phyloP scores from a whole-genome alignment of 805 yeast genomes.

The Lachancea nothofagi region DNA sequence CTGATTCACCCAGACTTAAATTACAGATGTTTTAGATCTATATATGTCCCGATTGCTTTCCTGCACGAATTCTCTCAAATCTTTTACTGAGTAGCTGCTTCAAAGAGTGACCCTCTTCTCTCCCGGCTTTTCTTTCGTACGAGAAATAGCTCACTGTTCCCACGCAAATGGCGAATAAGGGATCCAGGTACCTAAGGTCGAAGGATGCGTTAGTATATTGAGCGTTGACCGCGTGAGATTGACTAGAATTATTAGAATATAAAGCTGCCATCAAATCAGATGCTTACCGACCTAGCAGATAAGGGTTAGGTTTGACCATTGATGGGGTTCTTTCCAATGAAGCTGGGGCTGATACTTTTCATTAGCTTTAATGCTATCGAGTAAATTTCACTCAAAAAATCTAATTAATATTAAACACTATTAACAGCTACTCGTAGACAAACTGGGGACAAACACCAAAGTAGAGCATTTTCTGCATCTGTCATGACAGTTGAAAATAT shows the following conservation, averaged over 20 bases:
- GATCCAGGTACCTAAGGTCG: constrained; percentile 49
- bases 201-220: not conserved
- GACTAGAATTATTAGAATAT: not conserved
- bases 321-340: not conserved
- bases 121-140: constrained; percentile 53
- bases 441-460: not conserved
- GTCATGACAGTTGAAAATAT: not conserved
- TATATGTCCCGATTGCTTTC: constrained; percentile 1
- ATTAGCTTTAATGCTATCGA: not conserved
- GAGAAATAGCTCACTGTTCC: constrained; percentile 61
- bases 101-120: constrained; percentile 56
- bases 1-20: not conserved
- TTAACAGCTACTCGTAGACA: too few species aligned
- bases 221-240: not conserved
- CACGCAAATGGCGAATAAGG: constrained; percentile 54
- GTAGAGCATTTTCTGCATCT: not conserved
- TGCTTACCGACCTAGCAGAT: constrained; percentile 26
- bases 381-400: too few species aligned
- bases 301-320: constrained; percentile 15
- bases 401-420: too few species aligned
- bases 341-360: too few species aligned
- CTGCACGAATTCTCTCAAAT: constrained; percentile 12
- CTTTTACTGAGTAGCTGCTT: constrained; percentile 45
- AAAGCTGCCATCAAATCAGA: not conserved
- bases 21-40: too few species aligned